Base-by-base conservation (phyloP, 805 yeast genomes). In the Candida awuae region DNA sequence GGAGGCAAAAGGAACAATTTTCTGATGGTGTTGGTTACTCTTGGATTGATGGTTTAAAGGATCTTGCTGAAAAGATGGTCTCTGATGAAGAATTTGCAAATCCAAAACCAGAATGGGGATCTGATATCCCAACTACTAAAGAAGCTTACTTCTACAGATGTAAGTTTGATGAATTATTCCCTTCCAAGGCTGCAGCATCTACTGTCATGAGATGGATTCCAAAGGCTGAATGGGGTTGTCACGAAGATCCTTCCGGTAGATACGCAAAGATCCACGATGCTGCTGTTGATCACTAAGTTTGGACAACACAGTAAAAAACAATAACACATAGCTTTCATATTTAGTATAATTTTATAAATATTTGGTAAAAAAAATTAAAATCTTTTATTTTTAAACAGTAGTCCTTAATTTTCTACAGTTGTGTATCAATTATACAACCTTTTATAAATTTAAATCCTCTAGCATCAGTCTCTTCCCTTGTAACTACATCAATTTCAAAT, bases 121-220 rank as follows among this genome's bases (percentile, higher is more conserved):
- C 58, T 46, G 98, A 92, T 61, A 68, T 88, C 38, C 98, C 99
- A 61, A 77, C 87, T 47, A 92, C 98, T 35, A 92, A 92, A 75
- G 99, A 92, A 73, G 97, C 98, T 33, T 92, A 87, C 77, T 92
- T 95, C 94, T 92, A 92, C 77, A 82, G 99, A 75, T 73, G 82
- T 60, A 84, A 87, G 74, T 92, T 92, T 56, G 98, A 92, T 66
- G 94, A 84, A 56, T 67, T 85, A 54, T 92, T 87, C 83, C 84
- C 88, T 45, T 79, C 80, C 54, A 72, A 78, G 65, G 92, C 96
- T 50, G 98, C 94, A 49, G 97, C 95, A 43, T 68, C 78, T 29
- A 92, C 98, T 15, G 99, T 92, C 44, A 87, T 85, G 97, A 83
- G 98, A 75, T 92, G 99, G 99, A 68, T 92, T 66, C 99, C 99